phyloP scores from a whole-genome alignment of 768 basidiomycete genomes.

The Amanita pseudoporphyria region DNA sequence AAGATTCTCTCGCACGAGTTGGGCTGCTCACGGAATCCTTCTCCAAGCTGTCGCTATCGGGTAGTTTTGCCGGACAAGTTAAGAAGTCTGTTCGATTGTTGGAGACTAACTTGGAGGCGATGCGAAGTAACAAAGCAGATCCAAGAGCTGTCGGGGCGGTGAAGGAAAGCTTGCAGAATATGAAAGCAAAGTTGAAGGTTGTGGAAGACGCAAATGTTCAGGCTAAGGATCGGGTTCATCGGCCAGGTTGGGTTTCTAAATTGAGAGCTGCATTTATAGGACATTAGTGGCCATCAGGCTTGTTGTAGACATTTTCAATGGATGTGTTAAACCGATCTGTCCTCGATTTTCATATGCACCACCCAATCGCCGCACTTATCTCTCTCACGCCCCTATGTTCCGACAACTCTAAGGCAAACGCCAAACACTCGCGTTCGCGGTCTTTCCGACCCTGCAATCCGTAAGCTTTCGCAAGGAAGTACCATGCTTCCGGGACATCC shows the following conservation, averaged over 20 bases:
- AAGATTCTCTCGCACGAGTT: neutral
- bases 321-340: too few relatives aligned
- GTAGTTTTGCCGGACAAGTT: neutral
- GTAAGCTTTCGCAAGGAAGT: slow-evolving; percentile 76
- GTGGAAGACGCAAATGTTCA: neutral
- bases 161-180: neutral
- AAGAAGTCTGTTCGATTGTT: neutral
- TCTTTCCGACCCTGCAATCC: slow-evolving; percentile 64
- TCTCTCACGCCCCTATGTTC: slow-evolving; percentile 60
- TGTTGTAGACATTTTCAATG: too few relatives aligned
- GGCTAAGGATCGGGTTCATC: neutral
- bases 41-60: slow-evolving; percentile 1
- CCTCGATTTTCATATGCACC: slow-evolving; percentile 48
- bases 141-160: neutral
- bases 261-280: too few relatives aligned
- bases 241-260: neutral
- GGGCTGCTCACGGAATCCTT: neutral
- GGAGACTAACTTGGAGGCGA: slow-evolving; percentile 2
- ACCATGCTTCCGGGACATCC: slow-evolving; percentile 95
- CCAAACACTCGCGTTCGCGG: slow-evolving; percentile 66
- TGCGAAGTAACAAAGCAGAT: neutral
- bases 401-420: slow-evolving; percentile 53
- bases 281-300: too few relatives aligned
- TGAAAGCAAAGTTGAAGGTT: neutral
- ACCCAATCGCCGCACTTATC: slow-evolving; percentile 52